Evolutionary conservation across 2,329 filamentous ascomycete species (phyloP).

Genomic region (Fusarium concolor): DNA sequence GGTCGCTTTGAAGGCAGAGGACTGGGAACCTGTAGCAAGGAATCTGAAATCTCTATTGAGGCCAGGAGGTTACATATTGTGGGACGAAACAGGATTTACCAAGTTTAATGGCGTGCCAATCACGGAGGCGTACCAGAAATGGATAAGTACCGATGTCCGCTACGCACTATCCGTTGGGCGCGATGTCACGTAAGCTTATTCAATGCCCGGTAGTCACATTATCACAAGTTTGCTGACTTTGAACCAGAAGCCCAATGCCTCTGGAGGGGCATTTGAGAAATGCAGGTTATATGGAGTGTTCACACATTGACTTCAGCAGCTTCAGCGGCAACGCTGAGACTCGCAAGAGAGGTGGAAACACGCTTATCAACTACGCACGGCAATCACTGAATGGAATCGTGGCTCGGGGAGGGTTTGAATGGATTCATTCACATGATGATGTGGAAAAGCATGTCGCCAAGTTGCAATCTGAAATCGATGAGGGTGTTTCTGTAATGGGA

Average conservation of each 20-base stretch:
- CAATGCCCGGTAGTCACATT: not conserved
- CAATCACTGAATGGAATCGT: slow-evolving; percentile 10
- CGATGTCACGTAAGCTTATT: slow-evolving; percentile 5
- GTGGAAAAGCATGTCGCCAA: not conserved
- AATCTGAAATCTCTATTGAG: not conserved
- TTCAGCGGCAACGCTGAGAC: not conserved
- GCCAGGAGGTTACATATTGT: slow-evolving; percentile 10
- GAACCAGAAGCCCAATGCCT: not conserved
- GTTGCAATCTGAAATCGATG: not conserved
- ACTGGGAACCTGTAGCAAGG: slow-evolving; percentile 1
- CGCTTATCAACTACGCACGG: not conserved
- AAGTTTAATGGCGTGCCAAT: slow-evolving; percentile 1
- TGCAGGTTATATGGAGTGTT: slow-evolving; percentile 2
- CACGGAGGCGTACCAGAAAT: slow-evolving; percentile 8
- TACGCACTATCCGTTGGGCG: not conserved
- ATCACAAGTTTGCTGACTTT: not conserved
- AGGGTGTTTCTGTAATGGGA: not conserved
- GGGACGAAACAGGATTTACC: slow-evolving; percentile 14
- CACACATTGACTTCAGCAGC: slow-evolving; percentile 6
- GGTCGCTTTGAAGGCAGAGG: not conserved
- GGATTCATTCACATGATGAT: not conserved
- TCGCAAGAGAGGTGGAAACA: not conserved
- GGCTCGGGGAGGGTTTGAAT: not conserved
- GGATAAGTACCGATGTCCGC: slow-evolving; percentile 8
- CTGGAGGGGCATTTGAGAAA: not conserved